A percentile compares a stretch with the other conserved stretches of the same genome.
phyloP scores from a whole-genome alignment of 495 filamentous ascomycete genomes.

The Bryoglossum gracile region DNA sequence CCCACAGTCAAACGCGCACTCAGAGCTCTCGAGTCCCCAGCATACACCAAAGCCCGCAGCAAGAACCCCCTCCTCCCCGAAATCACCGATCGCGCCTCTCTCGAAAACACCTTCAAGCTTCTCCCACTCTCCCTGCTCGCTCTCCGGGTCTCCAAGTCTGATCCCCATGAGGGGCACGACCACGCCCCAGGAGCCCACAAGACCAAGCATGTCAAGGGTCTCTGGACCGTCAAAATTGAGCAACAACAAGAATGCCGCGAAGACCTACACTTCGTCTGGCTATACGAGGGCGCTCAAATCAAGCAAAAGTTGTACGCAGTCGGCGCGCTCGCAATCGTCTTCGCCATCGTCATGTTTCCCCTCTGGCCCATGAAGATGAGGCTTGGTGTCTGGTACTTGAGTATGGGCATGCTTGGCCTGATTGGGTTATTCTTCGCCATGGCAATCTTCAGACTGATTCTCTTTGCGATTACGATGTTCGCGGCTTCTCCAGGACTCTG shows the following conservation, averaged over 20 bases:
- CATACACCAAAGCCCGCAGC: conserved; percentile 75
- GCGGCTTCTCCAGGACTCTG: conserved; percentile 79
- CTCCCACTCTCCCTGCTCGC: conserved; percentile 94
- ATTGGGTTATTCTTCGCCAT: conserved; percentile 95
- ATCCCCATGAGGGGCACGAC: conserved; percentile 67
- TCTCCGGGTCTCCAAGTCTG: conserved; percentile 79
- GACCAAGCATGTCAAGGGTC: conserved; percentile 85
- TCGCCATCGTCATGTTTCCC: conserved; percentile 88
- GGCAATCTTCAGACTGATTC: conserved; percentile 89
- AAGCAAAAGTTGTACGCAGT: conserved; percentile 86
- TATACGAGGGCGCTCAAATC: conserved; percentile 91
- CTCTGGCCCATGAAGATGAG: conserved; percentile 90
- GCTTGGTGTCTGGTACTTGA: conserved; percentile 95
- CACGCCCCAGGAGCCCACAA: conserved; percentile 59
- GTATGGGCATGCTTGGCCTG: conserved; percentile 86
- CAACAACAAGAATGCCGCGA: conserved; percentile 90
- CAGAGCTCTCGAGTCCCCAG: conserved; percentile 81
- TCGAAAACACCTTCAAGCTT: conserved; percentile 90
- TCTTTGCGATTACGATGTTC: conserved; percentile 93
- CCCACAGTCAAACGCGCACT: conserved; percentile 88
- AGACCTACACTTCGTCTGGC: conserved; percentile 92
- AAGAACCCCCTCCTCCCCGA: conserved; percentile 88
- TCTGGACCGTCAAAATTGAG: conserved; percentile 95
- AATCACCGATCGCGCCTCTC: conserved; percentile 75
- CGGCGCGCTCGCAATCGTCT: conserved; percentile 72